Evolutionary conservation across 2,329 filamentous ascomycete species (phyloP).

Genomic region (Arachnomyces sp.): DNA sequence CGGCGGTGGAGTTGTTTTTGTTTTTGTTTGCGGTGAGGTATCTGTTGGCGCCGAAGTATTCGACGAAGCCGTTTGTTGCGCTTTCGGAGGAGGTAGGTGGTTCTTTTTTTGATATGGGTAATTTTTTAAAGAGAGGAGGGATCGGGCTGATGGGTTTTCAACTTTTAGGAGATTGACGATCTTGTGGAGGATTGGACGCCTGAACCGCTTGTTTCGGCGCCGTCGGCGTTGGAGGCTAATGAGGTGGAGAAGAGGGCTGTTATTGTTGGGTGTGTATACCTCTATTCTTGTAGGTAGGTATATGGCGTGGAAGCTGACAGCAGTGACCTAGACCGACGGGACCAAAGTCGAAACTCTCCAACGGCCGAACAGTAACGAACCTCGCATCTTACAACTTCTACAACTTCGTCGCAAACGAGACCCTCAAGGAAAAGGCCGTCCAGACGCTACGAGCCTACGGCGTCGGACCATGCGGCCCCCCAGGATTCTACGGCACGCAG

Average conservation of each 20-base stretch:
- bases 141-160: conserved; percentile 8
- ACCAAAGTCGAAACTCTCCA: conserved; percentile 80
- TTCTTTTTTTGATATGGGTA: background rate
- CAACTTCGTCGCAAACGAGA: conserved; percentile 89
- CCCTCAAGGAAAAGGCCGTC: conserved; percentile 90
- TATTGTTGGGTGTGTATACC: conserved; percentile 65
- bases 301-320: background rate
- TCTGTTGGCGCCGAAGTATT: conserved; percentile 83
- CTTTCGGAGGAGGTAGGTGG: conserved; percentile 65
- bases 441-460: conserved; percentile 90
- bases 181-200: conserved; percentile 94
- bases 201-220: conserved; percentile 74
- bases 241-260: conserved; percentile 81
- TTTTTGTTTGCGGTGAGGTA: conserved; percentile 95
- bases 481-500: conserved; percentile 96
- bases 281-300: background rate
- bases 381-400: conserved; percentile 96
- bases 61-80: conserved; percentile 83
- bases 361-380: conserved; percentile 84
- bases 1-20: conserved; percentile 84
- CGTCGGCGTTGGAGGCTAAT: conserved; percentile 66
- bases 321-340: conserved; percentile 61
- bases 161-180: conserved; percentile 93
- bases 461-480: conserved; percentile 91
- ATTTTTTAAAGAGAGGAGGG: background rate